Evolutionary conservation across 2,329 filamentous ascomycete species (phyloP), one percentile per base, ranked within the genome.

Genomic region (Fusarium sororula): DNA sequence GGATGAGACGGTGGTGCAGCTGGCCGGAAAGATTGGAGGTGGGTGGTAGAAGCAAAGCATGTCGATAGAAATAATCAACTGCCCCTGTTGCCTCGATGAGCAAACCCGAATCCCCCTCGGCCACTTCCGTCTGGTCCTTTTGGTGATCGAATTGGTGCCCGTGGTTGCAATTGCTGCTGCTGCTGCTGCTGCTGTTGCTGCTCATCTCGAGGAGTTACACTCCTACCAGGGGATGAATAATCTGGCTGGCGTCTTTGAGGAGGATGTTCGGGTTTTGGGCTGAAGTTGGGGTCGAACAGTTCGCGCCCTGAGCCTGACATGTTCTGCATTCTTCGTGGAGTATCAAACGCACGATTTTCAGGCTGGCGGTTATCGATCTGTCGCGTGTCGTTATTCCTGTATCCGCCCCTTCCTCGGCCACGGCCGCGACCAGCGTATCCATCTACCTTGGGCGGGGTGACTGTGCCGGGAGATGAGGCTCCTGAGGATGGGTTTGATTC

Each of bases 11-110:
- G 95, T 98, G 45, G 93, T 95, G 66, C 94, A 96, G 79, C 87
- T 99, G 79, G 96, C 96, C 53, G 92, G 94, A 63, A 96, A 95
- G 83, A 93, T 95, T 77, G 96, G 95, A 60, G 96, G 96, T 60
- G 96, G 96, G 30, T 99, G 96, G 96, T 98, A 87, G 59, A 68
- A 68, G 67, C 63, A 72, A 67, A 68, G 67, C 63, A 73, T 70
- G 74, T 79, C 75, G 71, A 77, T 73, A 77, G 71, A 77, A 71
- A 62, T 60, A 77, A 79, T 80, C 82, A 83, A 78, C 79, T 79
- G 62, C 77, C 79, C 66, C 78, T 80, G 70, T 72, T 87, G 72
- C 92, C 92, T 78, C 93, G 88, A 71, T 85, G 86, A 53, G 87
- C 88, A 79, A 96, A 95, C 41, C 92, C 93, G 82, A 95, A 95